phyloP scores from a whole-genome alignment of 2,329 filamentous ascomycete genomes.

The Penicillium sp. region DNA sequence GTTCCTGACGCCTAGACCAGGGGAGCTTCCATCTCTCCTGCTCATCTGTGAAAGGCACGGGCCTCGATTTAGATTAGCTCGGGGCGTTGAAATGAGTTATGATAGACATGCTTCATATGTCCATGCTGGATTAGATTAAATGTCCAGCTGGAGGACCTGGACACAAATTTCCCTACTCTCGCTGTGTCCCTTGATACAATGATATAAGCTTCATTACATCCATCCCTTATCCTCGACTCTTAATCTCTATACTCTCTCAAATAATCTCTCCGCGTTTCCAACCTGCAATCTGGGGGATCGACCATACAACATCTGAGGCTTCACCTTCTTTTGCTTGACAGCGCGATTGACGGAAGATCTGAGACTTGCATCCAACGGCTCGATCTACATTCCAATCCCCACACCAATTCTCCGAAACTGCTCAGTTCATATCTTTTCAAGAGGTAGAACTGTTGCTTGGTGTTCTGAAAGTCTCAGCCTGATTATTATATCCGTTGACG shows the following conservation, averaged over 20 bases:
- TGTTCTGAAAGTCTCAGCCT: background rate
- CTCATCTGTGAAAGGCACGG: background rate
- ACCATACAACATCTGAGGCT: background rate
- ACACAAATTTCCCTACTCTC: background rate
- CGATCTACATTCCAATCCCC: slow-evolving; percentile 4
- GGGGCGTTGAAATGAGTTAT: slow-evolving; percentile 10
- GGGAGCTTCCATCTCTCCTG: background rate
- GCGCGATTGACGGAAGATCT: slow-evolving; percentile 10
- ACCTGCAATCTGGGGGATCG: background rate
- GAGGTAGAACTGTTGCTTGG: background rate
- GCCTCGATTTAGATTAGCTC: slow-evolving; percentile 6
- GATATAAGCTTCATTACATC: background rate
- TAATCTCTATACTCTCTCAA: slow-evolving; percentile 1
- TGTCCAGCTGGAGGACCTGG: slow-evolving; percentile 1
- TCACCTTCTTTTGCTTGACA: background rate
- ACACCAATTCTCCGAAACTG: background rate
- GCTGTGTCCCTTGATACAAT: background rate
- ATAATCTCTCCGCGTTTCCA: slow-evolving; percentile 1
- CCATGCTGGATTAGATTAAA: background rate
- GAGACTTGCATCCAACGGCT: slow-evolving; percentile 24
- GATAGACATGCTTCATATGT: slow-evolving; percentile 8
- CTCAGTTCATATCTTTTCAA: background rate
- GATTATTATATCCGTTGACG: too few species aligned
- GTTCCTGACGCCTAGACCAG: background rate
- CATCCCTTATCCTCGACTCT: background rate